phyloP scores from a whole-genome alignment of 2,329 filamentous ascomycete genomes.

The Triangularia setosa region DNA sequence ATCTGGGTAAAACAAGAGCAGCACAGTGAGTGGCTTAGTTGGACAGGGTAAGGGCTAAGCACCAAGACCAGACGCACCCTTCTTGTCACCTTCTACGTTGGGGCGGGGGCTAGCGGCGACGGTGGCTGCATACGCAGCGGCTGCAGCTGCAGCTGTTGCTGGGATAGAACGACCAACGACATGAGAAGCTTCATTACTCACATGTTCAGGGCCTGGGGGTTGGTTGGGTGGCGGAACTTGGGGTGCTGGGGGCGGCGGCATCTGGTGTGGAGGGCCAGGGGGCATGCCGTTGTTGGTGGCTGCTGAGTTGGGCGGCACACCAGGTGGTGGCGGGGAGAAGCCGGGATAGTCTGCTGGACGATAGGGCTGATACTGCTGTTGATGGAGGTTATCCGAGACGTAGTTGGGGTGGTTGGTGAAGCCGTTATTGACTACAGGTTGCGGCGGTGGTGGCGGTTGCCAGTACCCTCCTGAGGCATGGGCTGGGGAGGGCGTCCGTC shows the following conservation, averaged over 20 bases:
- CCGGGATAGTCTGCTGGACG: slow-evolving; percentile 40
- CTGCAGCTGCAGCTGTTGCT: slow-evolving; percentile 20
- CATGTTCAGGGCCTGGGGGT: slow-evolving; percentile 29
- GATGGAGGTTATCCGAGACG: slow-evolving; percentile 28
- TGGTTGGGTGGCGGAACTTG: not conserved
- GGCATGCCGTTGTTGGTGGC: slow-evolving; percentile 20
- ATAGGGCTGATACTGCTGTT: slow-evolving; percentile 28
- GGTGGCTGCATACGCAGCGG: slow-evolving; percentile 12
- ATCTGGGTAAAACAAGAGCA: too few relatives aligned
- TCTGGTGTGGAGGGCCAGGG: slow-evolving; percentile 10
- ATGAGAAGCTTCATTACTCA: slow-evolving; percentile 28
- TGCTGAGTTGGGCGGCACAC: slow-evolving; percentile 28
- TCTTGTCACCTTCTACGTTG: slow-evolving; percentile 18
- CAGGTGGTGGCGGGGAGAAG: slow-evolving; percentile 39
- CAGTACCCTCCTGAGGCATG: slow-evolving; percentile 51
- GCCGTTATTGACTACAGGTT: slow-evolving; percentile 21
- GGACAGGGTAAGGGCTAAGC: not conserved
- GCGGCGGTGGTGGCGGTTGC: slow-evolving; percentile 18
- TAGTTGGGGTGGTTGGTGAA: slow-evolving; percentile 39
- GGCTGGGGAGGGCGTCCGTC: slow-evolving; percentile 43
- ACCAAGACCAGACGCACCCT: slow-evolving; percentile 29
- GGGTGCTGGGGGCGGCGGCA: not conserved
- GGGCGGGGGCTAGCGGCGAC: not conserved
- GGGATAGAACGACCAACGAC: slow-evolving; percentile 22
- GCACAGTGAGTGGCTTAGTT: too few relatives aligned